These are phyloP conservation scores for Diaporthe nobilis DNA, from an alignment of 2,329 filamentous ascomycete species.

Conservation along the genomic window DNA sequence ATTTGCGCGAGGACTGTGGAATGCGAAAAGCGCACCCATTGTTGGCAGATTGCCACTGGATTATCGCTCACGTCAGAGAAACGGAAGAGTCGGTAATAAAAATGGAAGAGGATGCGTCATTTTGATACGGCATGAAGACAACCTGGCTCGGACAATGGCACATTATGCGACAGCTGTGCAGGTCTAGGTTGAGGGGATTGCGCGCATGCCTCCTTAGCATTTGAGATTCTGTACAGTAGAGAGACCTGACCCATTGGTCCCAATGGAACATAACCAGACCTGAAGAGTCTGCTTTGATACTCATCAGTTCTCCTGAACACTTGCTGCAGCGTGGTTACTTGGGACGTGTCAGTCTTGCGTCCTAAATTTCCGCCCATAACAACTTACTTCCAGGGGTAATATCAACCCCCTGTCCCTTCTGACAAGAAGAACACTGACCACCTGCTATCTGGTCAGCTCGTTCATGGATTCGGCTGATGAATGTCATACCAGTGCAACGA, in stretches of 20 bases:
- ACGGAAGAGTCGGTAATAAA: neutral
- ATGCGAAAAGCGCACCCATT: neutral
- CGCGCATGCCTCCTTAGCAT: neutral
- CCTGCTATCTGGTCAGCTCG: neutral
- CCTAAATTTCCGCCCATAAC: no score
- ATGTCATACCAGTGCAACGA: neutral
- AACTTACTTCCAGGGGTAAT: neutral
- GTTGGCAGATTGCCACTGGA: neutral
- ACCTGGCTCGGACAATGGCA: neutral
- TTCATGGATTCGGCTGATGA: neutral
- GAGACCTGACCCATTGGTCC: neutral
- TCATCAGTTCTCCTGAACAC: neutral
- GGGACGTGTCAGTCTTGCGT: neutral
- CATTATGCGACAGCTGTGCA: neutral
- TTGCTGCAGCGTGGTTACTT: neutral
- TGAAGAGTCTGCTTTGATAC: slow-evolving; percentile 1
- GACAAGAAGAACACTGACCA: neutral
- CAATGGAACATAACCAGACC: neutral
- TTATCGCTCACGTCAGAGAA: neutral
- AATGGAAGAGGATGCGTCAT: neutral
- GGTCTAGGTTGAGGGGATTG: neutral
- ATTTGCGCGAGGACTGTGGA: neutral
- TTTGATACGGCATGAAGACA: neutral
- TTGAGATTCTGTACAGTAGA: slow-evolving; percentile 1
- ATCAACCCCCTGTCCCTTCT: neutral